Evolutionary conservation across 352 stramenopile species (phyloP).

Genomic region (Poterioochromonas sp.): DNA sequence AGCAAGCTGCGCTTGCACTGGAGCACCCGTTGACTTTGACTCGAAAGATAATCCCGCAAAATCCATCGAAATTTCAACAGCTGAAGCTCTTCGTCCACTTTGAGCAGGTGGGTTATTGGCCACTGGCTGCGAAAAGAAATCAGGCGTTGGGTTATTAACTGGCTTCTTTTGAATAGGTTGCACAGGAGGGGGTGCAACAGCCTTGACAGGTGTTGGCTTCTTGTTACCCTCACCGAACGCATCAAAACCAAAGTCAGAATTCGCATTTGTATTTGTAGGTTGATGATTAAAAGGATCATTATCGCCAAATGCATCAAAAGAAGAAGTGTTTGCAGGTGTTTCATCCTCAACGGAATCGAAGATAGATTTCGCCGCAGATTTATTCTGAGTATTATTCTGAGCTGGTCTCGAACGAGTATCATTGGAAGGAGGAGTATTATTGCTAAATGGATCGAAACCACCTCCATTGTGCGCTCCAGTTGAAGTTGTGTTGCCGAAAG

Average conservation of each 20-base stretch:
- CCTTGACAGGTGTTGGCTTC: too few species aligned
- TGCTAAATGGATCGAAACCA: neutral
- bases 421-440: neutral
- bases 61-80: neutral
- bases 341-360: neutral
- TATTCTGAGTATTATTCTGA: neutral
- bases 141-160: neutral
- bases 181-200: too few species aligned
- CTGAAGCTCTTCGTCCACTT: neutral
- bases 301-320: neutral
- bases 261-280: neutral
- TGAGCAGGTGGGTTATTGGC: neutral
- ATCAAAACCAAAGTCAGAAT: too few species aligned
- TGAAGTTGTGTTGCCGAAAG: neutral
- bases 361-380: neutral
- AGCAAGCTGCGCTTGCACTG: neutral
- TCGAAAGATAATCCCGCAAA: conserved; percentile 9
- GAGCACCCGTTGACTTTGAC: neutral
- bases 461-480: neutral
- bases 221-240: too few species aligned
- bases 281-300: neutral
- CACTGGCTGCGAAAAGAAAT: too few species aligned
- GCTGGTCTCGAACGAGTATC: neutral
- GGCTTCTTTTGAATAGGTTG: too few species aligned
- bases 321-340: neutral